Evolutionary conservation across 306 rosid genomes (phyloP).

Genomic region (Fragaria vesca): DNA sequence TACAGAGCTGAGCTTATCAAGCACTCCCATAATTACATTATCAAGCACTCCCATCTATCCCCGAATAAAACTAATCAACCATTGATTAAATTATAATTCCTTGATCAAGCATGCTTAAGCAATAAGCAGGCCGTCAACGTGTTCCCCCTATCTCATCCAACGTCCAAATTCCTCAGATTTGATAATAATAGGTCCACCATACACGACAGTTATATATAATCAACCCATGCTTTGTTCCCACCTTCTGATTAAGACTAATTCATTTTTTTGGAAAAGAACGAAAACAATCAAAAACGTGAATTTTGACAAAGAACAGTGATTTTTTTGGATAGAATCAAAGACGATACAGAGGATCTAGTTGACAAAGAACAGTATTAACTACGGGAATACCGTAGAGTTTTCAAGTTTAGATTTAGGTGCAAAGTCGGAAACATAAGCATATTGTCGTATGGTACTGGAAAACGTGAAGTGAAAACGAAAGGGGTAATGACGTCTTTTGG

Average conservation of each 20-base stretch:
- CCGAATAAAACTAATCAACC: not conserved
- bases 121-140: constrained; percentile 32
- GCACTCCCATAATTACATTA: constrained; percentile 25
- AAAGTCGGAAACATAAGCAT: too few relatives aligned
- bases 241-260: too few relatives aligned
- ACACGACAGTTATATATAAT: not conserved
- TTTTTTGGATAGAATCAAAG: too few relatives aligned
- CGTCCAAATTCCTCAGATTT: not conserved
- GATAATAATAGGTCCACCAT: not conserved
- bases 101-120: constrained; percentile 17
- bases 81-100: not conserved
- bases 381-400: too few relatives aligned
- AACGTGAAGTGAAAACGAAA: not conserved
- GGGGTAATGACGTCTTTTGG: not conserved
- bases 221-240: not conserved
- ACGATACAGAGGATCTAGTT: too few relatives aligned
- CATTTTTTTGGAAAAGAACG: too few relatives aligned
- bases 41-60: constrained; percentile 17
- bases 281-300: too few relatives aligned
- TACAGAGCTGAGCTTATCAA: not conserved
- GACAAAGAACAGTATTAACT: too few relatives aligned
- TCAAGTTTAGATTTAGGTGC: too few relatives aligned
- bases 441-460: not conserved
- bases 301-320: too few relatives aligned
- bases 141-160: constrained; percentile 9